These are phyloP conservation scores for Nakataea oryzae DNA, from an alignment of 2,329 filamentous ascomycete genomes.

Conservation along the genomic window DNA sequence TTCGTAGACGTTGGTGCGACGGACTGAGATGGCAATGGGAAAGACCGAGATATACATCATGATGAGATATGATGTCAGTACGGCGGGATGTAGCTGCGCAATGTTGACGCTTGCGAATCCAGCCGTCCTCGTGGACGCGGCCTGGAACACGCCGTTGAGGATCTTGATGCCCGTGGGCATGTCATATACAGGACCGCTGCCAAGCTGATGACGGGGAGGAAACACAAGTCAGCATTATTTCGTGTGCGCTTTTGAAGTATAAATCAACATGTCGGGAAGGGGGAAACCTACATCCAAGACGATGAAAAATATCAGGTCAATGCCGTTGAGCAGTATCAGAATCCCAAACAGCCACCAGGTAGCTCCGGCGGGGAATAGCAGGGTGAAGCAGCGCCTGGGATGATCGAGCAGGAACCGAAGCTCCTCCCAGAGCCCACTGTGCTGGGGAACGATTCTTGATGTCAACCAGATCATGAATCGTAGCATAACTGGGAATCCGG, in stretches of 20 bases:
- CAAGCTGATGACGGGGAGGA: conserved; percentile 41
- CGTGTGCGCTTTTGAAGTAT: conserved; percentile 3
- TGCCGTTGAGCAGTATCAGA: conserved; percentile 66
- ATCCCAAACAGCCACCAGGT: conserved; percentile 96
- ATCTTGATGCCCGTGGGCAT: conserved; percentile 67
- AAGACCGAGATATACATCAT: conserved; percentile 99
- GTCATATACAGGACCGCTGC: conserved; percentile 55
- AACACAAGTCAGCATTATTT: conserved; percentile 5
- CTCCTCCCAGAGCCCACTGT: conserved; percentile 75
- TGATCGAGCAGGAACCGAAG: conserved; percentile 86
- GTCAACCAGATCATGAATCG: conserved; percentile 82
- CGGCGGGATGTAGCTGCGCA: conserved; percentile 70
- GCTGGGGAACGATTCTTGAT: conserved; percentile 54
- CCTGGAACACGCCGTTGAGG: conserved; percentile 83
- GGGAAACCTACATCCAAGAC: conserved; percentile 65
- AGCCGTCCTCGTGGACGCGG: conserved; percentile 78
- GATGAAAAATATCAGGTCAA: conserved; percentile 86
- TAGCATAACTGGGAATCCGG: conserved; percentile 89
- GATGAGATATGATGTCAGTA: conserved; percentile 88
- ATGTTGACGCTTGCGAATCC: conserved; percentile 80
- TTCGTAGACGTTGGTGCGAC: conserved; percentile 92
- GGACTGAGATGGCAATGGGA: conserved; percentile 90
- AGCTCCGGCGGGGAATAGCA: conserved; percentile 80
- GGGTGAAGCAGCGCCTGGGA: conserved; percentile 88
- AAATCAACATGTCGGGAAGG: neutral